A percentile compares a stretch with the other conserved stretches of the same genome.
Evolutionary conservation across 768 basidiomycete genomes (phyloP).

Genomic region (Auricularia heimuer): DNA sequence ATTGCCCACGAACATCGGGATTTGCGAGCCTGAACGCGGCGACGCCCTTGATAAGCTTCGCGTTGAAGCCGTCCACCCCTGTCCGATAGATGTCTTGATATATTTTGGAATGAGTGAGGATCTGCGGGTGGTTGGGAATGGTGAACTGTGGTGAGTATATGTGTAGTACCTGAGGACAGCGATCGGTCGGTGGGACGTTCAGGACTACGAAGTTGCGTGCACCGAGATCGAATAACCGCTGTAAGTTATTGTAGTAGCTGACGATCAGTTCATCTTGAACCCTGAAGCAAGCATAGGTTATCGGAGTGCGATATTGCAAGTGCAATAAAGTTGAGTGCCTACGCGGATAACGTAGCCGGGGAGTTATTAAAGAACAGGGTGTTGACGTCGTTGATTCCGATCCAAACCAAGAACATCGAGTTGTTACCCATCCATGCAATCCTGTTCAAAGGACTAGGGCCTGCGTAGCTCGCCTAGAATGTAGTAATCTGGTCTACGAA

Average conservation of each 20-base stretch:
- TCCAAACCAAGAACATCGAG: no score
- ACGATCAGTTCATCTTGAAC: conserved; percentile 41
- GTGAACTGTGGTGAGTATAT: not conserved
- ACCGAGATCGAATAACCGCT: conserved; percentile 42
- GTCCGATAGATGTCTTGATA: conserved; percentile 38
- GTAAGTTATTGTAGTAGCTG: conserved; percentile 39
- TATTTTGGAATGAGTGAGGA: not conserved
- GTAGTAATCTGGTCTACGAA: no score
- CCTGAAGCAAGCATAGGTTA: conserved; percentile 15
- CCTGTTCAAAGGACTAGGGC: no score
- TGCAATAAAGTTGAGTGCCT: no score
- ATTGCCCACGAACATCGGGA: conserved; percentile 30
- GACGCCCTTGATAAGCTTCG: conserved; percentile 34
- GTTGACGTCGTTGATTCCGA: conserved; percentile 15
- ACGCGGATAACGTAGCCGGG: no score
- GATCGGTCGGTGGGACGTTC: conserved; percentile 50
- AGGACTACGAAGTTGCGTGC: conserved; percentile 55
- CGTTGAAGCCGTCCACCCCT: conserved; percentile 46
- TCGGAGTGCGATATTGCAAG: no score
- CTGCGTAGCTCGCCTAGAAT: no score
- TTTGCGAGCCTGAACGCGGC: conserved; percentile 33
- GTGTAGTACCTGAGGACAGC: conserved; percentile 41
- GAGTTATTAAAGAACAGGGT: no score
- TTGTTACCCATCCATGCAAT: no score
- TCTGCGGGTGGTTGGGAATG: conserved; percentile 29